Base-by-base conservation (phyloP, 768 basidiomycete genomes). In the Cystofilobasidium ferigula region DNA sequence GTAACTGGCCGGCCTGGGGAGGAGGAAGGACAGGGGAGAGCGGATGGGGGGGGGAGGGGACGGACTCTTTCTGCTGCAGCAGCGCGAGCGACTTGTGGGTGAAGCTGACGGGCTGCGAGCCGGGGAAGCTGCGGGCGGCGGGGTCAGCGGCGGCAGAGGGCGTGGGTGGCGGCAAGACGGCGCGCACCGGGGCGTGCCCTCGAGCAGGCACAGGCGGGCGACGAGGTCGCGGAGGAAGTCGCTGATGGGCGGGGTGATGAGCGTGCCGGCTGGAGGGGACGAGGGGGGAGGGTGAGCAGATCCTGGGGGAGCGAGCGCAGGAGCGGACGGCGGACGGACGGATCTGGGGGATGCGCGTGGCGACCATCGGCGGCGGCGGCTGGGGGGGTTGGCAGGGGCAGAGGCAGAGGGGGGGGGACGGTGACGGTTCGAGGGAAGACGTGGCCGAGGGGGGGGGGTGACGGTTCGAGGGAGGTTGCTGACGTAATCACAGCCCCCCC, bases 51-150 rank as follows among this genome's bases (percentile, higher is more conserved):
- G n/a, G n/a, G n/a, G n/a, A n/a, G n/a, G n/a, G 30, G 26, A 83
- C 73, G 69, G 75, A 93, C 92, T 98, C 90, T 79, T 86, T 83
- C 22, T 77, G 78, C 77, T 94, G 89, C 47, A 98, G 80, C 73
- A 86, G 84, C 14, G 80, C 80, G 42, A 98, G 74, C 73, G 90
- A 87, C 57, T 76, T 79, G 14, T 76, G 72, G 7, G 82, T 80
- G 77, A 99, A 98, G 75, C 90, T 93, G 72, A 99, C 85, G 24
- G 94, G 94, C 73, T 98, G 95, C 72, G 88, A 88, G 28, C 95
- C 94, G 22, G 94, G 94, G 77, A 98, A 99, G 69, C 89, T 91
- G 38, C 36, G 35, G 35, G 2, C 22, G 6, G n/a, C 36, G 35
- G 32, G 13, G 34, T 13, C 20, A 34, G 22, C 9, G 7, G 28